These are phyloP conservation scores for Nothomitra cinnamomea DNA, from an alignment of 2,329 filamentous ascomycete genomes.

Conservation along the genomic window DNA sequence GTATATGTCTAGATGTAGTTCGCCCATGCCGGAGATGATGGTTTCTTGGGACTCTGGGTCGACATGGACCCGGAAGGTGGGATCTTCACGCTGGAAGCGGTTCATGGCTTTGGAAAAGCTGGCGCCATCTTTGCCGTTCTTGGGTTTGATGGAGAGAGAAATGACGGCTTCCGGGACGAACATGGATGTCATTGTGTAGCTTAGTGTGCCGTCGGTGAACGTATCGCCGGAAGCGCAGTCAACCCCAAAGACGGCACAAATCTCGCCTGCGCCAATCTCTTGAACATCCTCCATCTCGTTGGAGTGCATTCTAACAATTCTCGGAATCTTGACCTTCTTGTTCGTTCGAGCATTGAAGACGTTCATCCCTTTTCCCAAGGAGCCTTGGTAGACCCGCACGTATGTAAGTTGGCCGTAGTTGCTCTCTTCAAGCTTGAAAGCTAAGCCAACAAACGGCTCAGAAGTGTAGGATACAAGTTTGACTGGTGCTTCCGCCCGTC, in stretches of 20 bases:
- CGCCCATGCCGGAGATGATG: conserved; percentile 96
- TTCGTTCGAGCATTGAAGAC: conserved; percentile 87
- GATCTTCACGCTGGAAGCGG: conserved; percentile 94
- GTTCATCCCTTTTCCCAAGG: conserved; percentile 70
- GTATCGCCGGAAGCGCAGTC: conserved; percentile 97
- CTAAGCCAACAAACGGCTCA: conserved; percentile 82
- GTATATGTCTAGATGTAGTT: conserved; percentile 92
- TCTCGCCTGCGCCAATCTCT: conserved; percentile 90
- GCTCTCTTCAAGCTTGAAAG: conserved; percentile 98
- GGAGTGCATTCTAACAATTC: conserved; percentile 98
- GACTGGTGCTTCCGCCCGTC: conserved; percentile 60
- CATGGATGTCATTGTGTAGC: conserved; percentile 96
- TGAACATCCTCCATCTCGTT: conserved; percentile 97
- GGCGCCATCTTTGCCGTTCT: conserved; percentile 75
- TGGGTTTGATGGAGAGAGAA: conserved; percentile 91
- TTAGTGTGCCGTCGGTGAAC: conserved; percentile 83
- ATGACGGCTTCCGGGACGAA: conserved; percentile 96
- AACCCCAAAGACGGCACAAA: conserved; percentile 94
- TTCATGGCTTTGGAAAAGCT: conserved; percentile 99
- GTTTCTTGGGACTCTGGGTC: conserved; percentile 89
- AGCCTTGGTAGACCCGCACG: conserved; percentile 93
- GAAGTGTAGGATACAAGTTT: conserved; percentile 87
- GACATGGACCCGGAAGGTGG: conserved; percentile 88
- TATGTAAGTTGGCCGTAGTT: conserved; percentile 98
- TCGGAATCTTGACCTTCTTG: conserved; percentile 91